Conservation (phyloP, 2,329 filamentous ascomycete genomes). For the Colletotrichum costaricense region DNA sequence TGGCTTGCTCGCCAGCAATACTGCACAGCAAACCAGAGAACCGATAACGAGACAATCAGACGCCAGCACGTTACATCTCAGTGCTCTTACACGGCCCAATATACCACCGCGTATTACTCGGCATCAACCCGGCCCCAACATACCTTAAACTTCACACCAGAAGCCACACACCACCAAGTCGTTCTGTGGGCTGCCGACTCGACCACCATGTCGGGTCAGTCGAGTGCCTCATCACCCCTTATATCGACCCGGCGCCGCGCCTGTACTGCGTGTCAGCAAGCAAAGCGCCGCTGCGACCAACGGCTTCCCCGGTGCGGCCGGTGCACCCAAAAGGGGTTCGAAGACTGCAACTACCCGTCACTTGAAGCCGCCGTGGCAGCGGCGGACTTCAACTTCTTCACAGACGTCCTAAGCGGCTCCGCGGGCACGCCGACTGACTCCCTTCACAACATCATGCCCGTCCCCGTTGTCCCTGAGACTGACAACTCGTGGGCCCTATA, state of each 20-base stretch:
- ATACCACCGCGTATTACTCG: not conserved
- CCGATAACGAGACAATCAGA: constrained; percentile 1
- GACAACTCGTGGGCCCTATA: constrained; percentile 34
- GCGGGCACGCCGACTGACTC: constrained; percentile 21
- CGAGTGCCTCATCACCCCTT: constrained; percentile 32
- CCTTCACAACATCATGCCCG: constrained; percentile 30
- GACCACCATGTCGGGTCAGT: constrained; percentile 34
- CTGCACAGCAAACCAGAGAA: not conserved
- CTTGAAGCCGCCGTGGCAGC: constrained; percentile 36
- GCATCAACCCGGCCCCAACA: constrained; percentile 6
- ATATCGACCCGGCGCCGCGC: constrained; percentile 43
- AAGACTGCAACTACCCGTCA: constrained; percentile 40
- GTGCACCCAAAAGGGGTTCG: constrained; percentile 42
- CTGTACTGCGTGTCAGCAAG: constrained; percentile 47
- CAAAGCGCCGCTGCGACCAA: constrained; percentile 52
- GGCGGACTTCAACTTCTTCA: constrained; percentile 42
- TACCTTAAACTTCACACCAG: not conserved
- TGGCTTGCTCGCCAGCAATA: not conserved
- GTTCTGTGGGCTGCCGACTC: constrained; percentile 13
- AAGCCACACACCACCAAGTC: not conserved
- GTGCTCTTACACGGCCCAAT: not conserved
- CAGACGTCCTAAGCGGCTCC: constrained; percentile 37
- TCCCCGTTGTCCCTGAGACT: constrained; percentile 22
- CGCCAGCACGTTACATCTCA: not conserved
- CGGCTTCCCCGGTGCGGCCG: constrained; percentile 45